These are phyloP conservation scores for Globisporangium barbulae DNA, from an alignment of 352 stramenopile species.

Conservation along the genomic window DNA sequence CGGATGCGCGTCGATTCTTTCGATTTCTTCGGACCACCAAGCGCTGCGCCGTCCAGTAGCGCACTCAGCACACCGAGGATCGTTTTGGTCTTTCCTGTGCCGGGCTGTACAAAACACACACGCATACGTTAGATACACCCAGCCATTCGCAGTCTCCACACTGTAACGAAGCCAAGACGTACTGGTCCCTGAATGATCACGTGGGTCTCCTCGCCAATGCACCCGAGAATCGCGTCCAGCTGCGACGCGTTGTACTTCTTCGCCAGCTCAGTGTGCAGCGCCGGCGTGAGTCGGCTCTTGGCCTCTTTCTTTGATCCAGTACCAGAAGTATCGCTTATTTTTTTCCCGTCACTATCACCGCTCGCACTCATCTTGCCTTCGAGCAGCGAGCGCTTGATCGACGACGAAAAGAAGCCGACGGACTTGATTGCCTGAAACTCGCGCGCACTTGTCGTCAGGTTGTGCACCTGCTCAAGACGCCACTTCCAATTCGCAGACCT, in stretches of 20 bases:
- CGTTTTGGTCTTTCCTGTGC: slow-evolving; percentile 83
- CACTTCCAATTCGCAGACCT: slow-evolving; percentile 50
- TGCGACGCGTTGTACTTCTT: slow-evolving; percentile 74
- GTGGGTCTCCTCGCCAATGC: slow-evolving; percentile 52
- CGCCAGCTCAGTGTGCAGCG: slow-evolving; percentile 44
- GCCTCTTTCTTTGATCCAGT: slow-evolving; percentile 7
- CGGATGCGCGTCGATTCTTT: slow-evolving; percentile 64
- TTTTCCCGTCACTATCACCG: neutral
- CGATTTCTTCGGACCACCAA: slow-evolving; percentile 42
- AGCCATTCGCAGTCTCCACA: neutral
- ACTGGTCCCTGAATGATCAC: slow-evolving; percentile 84
- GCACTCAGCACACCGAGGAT: slow-evolving; percentile 72
- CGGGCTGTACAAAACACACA: slow-evolving; percentile 35
- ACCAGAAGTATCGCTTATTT: neutral
- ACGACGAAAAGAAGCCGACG: slow-evolving; percentile 43
- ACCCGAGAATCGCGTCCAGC: slow-evolving; percentile 64
- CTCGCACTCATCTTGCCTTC: slow-evolving; percentile 34
- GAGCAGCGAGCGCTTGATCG: slow-evolving; percentile 52
- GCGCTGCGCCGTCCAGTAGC: slow-evolving; percentile 63
- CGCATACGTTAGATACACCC: neutral
- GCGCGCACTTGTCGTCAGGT: slow-evolving; percentile 69
- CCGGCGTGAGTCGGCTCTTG: slow-evolving; percentile 32
- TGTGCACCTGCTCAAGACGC: slow-evolving; percentile 66
- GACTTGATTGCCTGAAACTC: slow-evolving; percentile 80
- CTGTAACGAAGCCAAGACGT: slow-evolving; percentile 10